Evolutionary conservation across 805 yeast species (phyloP).

Genomic region (Suhomyces pyralidae): DNA sequence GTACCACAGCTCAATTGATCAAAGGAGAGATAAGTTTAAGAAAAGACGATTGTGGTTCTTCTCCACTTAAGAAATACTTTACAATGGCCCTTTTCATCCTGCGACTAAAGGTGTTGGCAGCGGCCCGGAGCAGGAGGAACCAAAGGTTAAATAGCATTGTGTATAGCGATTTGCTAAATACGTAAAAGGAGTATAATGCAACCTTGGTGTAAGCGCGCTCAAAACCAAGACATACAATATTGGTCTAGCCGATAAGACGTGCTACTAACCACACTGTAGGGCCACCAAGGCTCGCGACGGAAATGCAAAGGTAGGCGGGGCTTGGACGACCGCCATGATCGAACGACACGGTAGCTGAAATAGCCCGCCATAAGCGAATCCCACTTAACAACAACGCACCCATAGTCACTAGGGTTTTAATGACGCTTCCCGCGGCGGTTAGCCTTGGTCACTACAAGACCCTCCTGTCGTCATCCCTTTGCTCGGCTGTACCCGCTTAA

Average conservation of each 20-base stretch:
- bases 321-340: not conserved
- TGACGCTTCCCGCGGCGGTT: not conserved
- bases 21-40: not conserved
- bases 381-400: too few relatives aligned
- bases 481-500: not conserved
- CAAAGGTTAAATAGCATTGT: not conserved
- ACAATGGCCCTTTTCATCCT: not conserved
- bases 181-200: not conserved
- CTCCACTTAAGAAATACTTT: not conserved
- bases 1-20: slow-evolving; percentile 4
- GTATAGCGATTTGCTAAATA: not conserved
- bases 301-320: not conserved
- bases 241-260: not conserved
- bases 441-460: not conserved
- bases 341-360: not conserved
- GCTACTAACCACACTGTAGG: not conserved
- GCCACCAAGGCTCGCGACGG: not conserved
- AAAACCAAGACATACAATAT: not conserved
- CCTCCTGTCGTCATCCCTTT: not conserved
- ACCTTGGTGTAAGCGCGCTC: not conserved
- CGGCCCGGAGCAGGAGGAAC: not conserved
- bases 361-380: not conserved
- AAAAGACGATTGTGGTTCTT: not conserved
- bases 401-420: too few relatives aligned
- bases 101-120: not conserved